phyloP scores from a whole-genome alignment of 2,329 filamentous ascomycete species.

The Simplicillium sp. region DNA sequence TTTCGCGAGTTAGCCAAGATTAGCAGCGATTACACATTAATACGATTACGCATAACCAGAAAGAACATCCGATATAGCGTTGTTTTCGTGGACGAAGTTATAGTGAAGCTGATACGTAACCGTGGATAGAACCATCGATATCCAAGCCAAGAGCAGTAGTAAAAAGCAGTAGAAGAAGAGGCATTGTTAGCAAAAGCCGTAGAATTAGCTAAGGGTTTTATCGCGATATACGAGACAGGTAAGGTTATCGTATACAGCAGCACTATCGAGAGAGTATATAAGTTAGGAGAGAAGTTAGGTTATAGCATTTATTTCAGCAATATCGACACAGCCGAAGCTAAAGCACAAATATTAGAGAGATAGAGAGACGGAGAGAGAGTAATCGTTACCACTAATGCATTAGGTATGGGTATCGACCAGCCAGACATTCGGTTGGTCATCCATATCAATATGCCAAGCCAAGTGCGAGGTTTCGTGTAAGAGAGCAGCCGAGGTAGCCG shows the following conservation, averaged over 20 bases:
- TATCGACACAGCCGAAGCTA: no score
- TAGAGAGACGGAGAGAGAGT: background rate
- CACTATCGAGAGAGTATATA: no score
- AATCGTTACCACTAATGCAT: slow-evolving; percentile 4
- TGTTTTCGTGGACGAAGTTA: background rate
- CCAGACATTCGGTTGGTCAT: slow-evolving; percentile 1
- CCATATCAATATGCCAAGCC: slow-evolving; percentile 2
- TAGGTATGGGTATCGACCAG: slow-evolving; percentile 4
- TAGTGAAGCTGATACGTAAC: background rate
- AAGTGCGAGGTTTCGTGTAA: slow-evolving; percentile 5
- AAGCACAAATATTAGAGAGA: background rate
- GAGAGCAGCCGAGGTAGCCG: slow-evolving; percentile 7
- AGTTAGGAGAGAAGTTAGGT: no score
- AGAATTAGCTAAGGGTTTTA: no score
- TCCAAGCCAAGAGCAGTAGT: no score
- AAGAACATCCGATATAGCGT: background rate
- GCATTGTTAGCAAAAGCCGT: no score
- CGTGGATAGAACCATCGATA: no score
- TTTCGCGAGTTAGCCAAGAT: background rate
- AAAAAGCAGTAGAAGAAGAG: no score
- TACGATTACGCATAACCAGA: background rate
- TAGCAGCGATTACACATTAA: background rate
- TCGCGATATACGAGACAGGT: no score
- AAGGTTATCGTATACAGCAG: no score
- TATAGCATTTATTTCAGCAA: no score